Base-by-base conservation (phyloP, 2,329 filamentous ascomycete genomes). In the Aspergillus terreus region DNA sequence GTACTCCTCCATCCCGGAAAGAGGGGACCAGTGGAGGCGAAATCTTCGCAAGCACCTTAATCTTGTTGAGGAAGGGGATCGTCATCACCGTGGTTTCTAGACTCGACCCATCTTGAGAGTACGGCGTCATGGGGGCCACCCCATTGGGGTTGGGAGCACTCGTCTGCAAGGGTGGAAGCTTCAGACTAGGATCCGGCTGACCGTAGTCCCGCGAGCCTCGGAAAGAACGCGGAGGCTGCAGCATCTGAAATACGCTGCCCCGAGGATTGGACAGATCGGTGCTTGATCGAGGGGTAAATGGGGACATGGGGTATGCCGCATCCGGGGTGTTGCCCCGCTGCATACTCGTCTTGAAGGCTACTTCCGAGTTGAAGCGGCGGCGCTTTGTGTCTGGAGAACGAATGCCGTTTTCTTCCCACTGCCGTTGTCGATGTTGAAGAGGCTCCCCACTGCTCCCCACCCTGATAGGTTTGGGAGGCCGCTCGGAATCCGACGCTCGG, bases 31-130 rank as follows among this genome's bases (percentile, higher is more conserved):
- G 75, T 0, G 88, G 84, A 21, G 86, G 88, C 43, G 87, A 87
- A 58, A 96, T 90, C 55, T 84, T 85, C 14, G 83, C 79, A 32
- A 97, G 77, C 2, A 92, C 80, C 45, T 84, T 83, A 60, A 96
- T 82, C 70, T 95, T 96, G 58, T 84, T 84, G 42, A 84, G 71
- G 62, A 88, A 87, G 0, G 86, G 81, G 47, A 94, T 87, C 23
- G 79, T 83, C 84, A 88, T 89, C 53, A 92, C 83, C 74, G 87
- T 85, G 6, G 85, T 82, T 60, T 87, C 84, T 19, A 87, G 72
- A 45, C 64, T 78, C 57, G 71, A 59, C 72, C 82, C 66, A 36
- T 72, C 69, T 36, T 61, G 59, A 10, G 65, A 51, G 46, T 58
- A 66, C 14, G 64, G 65, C 4, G 63, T 67, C 45, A 58, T 33